Percentiles rank a stretch among this genome's conserved stretches.
Conservation (phyloP, 495 filamentous ascomycete species). For the Lasiosphaeria miniovina region DNA sequence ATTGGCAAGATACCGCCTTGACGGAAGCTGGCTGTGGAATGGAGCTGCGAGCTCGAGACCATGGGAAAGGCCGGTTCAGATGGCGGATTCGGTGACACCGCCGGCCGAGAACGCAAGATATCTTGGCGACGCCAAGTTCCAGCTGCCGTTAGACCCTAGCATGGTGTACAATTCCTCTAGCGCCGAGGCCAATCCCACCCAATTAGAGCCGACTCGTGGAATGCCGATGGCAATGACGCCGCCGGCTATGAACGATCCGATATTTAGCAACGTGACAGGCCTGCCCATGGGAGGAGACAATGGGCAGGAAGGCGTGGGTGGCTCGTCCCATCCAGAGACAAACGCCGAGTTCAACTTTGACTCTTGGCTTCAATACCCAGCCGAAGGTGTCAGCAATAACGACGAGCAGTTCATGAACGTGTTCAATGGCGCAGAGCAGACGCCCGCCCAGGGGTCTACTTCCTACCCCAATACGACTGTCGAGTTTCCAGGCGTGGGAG, state of each 20-base stretch:
- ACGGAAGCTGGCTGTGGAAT: conserved; percentile 15
- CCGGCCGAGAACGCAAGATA: conserved; percentile 40
- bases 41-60: not conserved
- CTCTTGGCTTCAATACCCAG: conserved; percentile 44
- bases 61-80: not conserved
- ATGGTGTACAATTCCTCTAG: no score
- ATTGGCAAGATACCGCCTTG: conserved; percentile 45
- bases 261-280: not conserved
- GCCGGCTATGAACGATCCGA: not conserved
- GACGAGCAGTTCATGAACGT: conserved; percentile 23
- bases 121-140: conserved; percentile 20
- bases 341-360: conserved; percentile 40
- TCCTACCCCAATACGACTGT: no score
- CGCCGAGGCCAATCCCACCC: no score
- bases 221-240: not conserved
- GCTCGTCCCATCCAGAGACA: not conserved
- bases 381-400: conserved; percentile 28
- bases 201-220: not conserved
- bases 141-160: not conserved
- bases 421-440: not conserved
- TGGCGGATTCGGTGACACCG: conserved; percentile 36
- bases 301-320: not conserved
- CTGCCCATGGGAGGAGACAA: not conserved
- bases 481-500: no score
- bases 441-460: not conserved